Conservation (phyloP, 169 alveolate genomes). For the Plasmodium sp. region DNA sequence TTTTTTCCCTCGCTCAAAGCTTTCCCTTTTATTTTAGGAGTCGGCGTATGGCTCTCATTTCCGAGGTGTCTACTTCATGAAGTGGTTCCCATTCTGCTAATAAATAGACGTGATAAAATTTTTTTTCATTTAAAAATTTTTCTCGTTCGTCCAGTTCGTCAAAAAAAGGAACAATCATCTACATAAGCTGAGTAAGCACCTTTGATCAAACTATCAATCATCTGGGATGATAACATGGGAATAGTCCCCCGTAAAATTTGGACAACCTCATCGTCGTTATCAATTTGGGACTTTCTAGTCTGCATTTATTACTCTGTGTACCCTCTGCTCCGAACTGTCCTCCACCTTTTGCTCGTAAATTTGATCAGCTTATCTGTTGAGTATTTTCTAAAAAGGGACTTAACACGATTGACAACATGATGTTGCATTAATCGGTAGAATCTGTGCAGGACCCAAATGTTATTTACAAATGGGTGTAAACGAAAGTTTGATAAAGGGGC, state of each 20-base stretch:
- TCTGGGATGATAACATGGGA: background rate
- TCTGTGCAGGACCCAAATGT: constrained; percentile 14
- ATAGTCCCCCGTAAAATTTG: background rate
- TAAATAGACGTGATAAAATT: background rate
- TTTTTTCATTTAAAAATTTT: constrained; percentile 6
- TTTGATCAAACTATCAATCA: background rate
- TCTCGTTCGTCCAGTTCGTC: background rate
- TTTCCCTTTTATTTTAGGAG: too few species aligned
- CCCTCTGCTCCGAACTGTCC: background rate
- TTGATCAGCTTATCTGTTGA: constrained; percentile 3
- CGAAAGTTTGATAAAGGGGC: background rate
- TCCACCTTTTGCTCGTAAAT: background rate
- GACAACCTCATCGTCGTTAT: background rate
- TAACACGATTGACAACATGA: background rate
- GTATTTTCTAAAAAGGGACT: background rate
- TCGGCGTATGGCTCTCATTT: too few species aligned
- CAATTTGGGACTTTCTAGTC: background rate
- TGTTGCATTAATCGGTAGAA: background rate
- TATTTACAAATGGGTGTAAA: background rate
- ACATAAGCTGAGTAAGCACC: background rate
- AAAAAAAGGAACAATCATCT: constrained; percentile 15
- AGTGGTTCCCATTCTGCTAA: background rate
- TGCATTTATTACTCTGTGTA: background rate
- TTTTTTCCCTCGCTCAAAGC: too few species aligned
- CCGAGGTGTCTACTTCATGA: too few species aligned